Evolutionary conservation across 306 rosid genomes (phyloP).

Genomic region (Biancaea sappan): DNA sequence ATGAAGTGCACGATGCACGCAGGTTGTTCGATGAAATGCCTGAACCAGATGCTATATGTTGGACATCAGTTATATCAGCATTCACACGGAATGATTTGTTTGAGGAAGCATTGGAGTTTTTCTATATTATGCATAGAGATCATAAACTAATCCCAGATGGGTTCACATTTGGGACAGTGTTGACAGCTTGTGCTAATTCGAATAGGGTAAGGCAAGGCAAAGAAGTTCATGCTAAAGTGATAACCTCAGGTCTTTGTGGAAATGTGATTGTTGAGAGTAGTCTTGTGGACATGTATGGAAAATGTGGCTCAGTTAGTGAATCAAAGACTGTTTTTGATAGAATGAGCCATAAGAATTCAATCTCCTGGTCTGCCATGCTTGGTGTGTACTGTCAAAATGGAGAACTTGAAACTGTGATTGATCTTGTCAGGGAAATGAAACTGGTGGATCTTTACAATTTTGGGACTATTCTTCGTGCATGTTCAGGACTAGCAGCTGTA

Average conservation of each 20-base stretch:
- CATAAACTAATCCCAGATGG: constrained; percentile 61
- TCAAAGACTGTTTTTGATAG: constrained; percentile 65
- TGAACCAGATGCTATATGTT: constrained; percentile 61
- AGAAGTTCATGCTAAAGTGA: constrained; percentile 68
- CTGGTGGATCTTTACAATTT: constrained; percentile 62
- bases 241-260: constrained; percentile 57
- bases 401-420: constrained; percentile 58
- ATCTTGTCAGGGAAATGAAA: constrained; percentile 64
- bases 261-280: constrained; percentile 89
- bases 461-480: constrained; percentile 77
- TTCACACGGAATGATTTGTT: constrained; percentile 68
- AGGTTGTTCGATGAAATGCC: constrained; percentile 67
- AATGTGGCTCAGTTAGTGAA: constrained; percentile 58
- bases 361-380: constrained; percentile 83
- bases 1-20: constrained; percentile 47
- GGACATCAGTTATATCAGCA: constrained; percentile 74
- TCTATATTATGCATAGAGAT: constrained; percentile 53
- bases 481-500: constrained; percentile 73
- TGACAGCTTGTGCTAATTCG: constrained; percentile 73
- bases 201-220: constrained; percentile 71
- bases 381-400: constrained; percentile 78
- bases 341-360: constrained; percentile 62
- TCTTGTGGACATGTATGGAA: constrained; percentile 92
- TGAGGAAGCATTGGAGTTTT: constrained; percentile 57
- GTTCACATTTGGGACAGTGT: constrained; percentile 68